phyloP scores from a whole-genome alignment of 306 rosid genomes.

The Parietaria judaica region DNA sequence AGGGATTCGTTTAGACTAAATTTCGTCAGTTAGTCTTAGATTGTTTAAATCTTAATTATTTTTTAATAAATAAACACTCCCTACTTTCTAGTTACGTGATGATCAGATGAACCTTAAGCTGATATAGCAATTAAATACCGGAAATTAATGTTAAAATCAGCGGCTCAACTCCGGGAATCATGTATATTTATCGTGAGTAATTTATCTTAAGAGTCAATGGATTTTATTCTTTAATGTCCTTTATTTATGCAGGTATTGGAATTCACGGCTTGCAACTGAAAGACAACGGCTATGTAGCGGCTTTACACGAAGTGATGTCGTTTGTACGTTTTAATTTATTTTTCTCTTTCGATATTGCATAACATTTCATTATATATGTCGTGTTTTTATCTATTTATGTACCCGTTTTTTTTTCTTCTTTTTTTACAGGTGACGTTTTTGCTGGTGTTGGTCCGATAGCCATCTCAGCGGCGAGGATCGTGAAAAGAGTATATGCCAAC shows the following conservation, averaged over 20 bases:
- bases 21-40: too few relatives aligned
- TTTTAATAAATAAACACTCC: too few relatives aligned
- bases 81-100: too few relatives aligned
- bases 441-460: constrained; percentile 95
- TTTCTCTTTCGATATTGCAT: not conserved
- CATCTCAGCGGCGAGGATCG: constrained; percentile 73
- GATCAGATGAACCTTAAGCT: not conserved
- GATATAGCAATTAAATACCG: not conserved
- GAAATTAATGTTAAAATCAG: too few relatives aligned
- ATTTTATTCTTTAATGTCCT: constrained; percentile 13
- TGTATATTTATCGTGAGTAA: too few relatives aligned
- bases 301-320: constrained; percentile 59
- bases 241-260: constrained; percentile 71
- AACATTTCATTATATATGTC: too few relatives aligned
- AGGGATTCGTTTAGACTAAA: too few relatives aligned
- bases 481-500: constrained; percentile 80
- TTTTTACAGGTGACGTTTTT: constrained; percentile 79
- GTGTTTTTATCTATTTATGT: not conserved
- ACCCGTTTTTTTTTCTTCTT: not conserved
- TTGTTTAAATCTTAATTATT: too few relatives aligned
- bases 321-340: constrained; percentile 51
- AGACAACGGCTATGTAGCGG: constrained; percentile 71
- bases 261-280: constrained; percentile 88
- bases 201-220: too few relatives aligned
- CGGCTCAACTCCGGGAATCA: too few relatives aligned